Evolutionary conservation across 306 rosid species (phyloP).

Genomic region (Nissolia schottii): DNA sequence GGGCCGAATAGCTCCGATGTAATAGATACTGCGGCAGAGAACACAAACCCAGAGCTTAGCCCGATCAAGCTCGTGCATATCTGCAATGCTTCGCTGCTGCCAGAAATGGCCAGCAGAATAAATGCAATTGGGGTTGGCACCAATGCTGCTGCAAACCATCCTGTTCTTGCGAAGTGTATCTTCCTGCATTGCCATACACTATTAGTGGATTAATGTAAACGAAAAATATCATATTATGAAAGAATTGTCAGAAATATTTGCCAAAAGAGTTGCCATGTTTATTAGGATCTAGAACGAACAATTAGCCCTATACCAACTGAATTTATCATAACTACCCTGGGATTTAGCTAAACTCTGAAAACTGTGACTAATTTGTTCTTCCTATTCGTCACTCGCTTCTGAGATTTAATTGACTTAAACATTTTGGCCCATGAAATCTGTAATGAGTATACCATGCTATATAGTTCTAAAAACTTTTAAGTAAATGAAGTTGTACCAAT

Average conservation of each 20-base stretch:
- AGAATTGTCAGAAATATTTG: not conserved
- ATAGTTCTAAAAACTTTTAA: no score
- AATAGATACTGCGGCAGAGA: conserved; percentile 42
- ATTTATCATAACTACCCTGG: not conserved
- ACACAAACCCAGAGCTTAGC: conserved; percentile 47
- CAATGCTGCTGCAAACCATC: conserved; percentile 45
- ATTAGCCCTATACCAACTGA: not conserved
- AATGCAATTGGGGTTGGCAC: conserved; percentile 51
- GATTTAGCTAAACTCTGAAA: not conserved
- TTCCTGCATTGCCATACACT: conserved; percentile 29
- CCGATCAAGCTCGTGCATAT: conserved; percentile 41
- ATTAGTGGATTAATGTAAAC: not conserved
- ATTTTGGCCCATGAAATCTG: no score
- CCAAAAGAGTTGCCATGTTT: not conserved
- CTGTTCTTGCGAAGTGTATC: conserved; percentile 46
- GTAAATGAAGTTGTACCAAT: no score
- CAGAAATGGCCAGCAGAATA: conserved; percentile 30
- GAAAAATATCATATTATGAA: no score
- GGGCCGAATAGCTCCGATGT: conserved; percentile 53
- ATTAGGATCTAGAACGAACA: not conserved
- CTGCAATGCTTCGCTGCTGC: conserved; percentile 25
- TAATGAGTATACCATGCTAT: not conserved
- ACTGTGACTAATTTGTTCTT: not conserved
- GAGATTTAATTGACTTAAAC: no score
- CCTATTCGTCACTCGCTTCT: not conserved